Conservation (phyloP, 2,329 filamentous ascomycete species). For the Fusarium sp. region DNA sequence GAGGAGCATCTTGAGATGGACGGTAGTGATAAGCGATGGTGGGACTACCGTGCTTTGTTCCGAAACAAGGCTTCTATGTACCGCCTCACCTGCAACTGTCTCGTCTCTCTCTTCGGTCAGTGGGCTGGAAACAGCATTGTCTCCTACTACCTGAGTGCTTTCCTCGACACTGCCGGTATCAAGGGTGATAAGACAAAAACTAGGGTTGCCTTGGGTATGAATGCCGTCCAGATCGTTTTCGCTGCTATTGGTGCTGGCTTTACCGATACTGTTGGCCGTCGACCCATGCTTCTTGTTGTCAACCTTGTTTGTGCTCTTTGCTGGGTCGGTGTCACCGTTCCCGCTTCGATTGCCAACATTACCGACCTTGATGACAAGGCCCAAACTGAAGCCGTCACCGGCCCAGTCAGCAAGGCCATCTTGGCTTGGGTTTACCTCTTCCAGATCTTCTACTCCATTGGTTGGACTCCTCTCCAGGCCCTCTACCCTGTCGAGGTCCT, state of each 20-base stretch:
- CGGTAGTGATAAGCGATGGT: slow-evolving; percentile 59
- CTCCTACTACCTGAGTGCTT: slow-evolving; percentile 61
- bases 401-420: slow-evolving; percentile 53
- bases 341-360: slow-evolving; percentile 50
- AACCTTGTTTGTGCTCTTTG: slow-evolving; percentile 57
- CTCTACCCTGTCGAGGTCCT: slow-evolving; percentile 65
- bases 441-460: slow-evolving; percentile 54
- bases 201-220: slow-evolving; percentile 60
- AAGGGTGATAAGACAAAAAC: slow-evolving; percentile 50
- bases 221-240: slow-evolving; percentile 59
- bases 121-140: slow-evolving; percentile 55
- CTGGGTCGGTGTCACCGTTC: slow-evolving; percentile 60
- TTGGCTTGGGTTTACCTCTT: slow-evolving; percentile 56
- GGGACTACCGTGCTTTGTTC: slow-evolving; percentile 59
- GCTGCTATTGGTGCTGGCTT: slow-evolving; percentile 59
- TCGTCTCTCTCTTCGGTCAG: slow-evolving; percentile 57
- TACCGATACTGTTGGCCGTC: slow-evolving; percentile 61
- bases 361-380: slow-evolving; percentile 41
- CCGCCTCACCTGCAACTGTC: slow-evolving; percentile 56
- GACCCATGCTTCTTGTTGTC: slow-evolving; percentile 59
- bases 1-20: slow-evolving; percentile 56
- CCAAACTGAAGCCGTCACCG: slow-evolving; percentile 41
- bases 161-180: slow-evolving; percentile 63
- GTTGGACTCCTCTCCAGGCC: slow-evolving; percentile 48
- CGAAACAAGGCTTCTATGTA: slow-evolving; percentile 51